Evolutionary conservation across 2,329 filamentous ascomycete species (phyloP).

Genomic region (Fusarium sp.): DNA sequence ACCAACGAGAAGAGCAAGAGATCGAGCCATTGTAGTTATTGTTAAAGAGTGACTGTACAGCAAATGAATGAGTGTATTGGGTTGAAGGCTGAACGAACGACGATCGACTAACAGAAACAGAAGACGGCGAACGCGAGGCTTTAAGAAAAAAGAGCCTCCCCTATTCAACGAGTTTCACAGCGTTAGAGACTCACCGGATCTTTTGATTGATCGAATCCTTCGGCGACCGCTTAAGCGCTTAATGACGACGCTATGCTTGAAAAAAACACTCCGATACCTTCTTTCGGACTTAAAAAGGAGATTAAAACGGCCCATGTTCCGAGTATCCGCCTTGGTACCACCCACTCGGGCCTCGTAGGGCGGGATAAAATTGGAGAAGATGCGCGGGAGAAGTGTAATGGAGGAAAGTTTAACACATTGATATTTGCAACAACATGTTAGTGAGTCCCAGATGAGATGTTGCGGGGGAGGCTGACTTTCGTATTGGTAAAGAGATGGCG

Average conservation of each 20-base stretch:
- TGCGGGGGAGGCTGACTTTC: constrained; percentile 1
- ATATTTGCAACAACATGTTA: not conserved
- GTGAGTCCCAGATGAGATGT: not conserved
- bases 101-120: not conserved
- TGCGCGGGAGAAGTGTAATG: not conserved
- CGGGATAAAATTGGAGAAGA: constrained; percentile 8
- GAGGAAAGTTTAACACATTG: not conserved
- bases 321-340: constrained; percentile 16
- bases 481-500: constrained; percentile 7
- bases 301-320: constrained; percentile 20
- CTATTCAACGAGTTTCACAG: constrained; percentile 10
- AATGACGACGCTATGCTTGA: constrained; percentile 23
- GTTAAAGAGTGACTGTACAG: constrained; percentile 20
- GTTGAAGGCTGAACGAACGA: constrained; percentile 19
- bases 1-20: constrained; percentile 45
- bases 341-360: constrained; percentile 7
- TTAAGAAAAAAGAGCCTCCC: constrained; percentile 3
- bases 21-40: constrained; percentile 42
- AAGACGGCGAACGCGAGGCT: not conserved
- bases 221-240: constrained; percentile 13
- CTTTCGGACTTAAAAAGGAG: constrained; percentile 21
- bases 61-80: constrained; percentile 35
- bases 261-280: constrained; percentile 12
- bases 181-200: not conserved
- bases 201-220: constrained; percentile 30